phyloP scores from a whole-genome alignment of 176 grass and related monocot species.

The Rhipidocladum racemiflorum region DNA sequence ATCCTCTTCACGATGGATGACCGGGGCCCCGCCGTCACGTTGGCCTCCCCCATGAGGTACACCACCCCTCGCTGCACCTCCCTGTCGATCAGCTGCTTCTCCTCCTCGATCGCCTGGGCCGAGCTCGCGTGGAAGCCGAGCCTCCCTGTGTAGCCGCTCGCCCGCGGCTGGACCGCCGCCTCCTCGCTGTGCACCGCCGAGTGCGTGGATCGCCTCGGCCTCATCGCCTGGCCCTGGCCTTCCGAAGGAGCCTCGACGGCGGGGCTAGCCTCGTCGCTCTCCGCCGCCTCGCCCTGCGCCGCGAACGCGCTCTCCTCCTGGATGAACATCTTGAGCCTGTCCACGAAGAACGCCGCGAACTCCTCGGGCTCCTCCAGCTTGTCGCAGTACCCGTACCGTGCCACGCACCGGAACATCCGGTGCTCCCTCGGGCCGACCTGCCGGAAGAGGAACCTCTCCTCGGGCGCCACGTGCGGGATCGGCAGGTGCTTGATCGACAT shows the following conservation, averaged over 20 bases:
- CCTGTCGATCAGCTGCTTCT: constrained; percentile 44
- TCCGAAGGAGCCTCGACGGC: neutral
- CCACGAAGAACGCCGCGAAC: constrained; percentile 57
- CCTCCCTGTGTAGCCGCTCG: constrained; percentile 26
- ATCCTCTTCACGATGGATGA: constrained; percentile 48
- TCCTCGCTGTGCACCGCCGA: constrained; percentile 40
- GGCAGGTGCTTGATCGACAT: constrained; percentile 80
- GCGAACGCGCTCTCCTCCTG: constrained; percentile 33
- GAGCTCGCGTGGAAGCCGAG: neutral
- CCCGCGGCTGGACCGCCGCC: constrained; percentile 18
- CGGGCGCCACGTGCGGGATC: constrained; percentile 36
- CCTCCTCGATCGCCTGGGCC: constrained; percentile 25
- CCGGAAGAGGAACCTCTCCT: constrained; percentile 61
- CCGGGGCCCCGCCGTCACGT: constrained; percentile 31
- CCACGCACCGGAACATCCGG: constrained; percentile 69
- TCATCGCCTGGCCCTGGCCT: neutral
- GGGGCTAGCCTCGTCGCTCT: neutral
- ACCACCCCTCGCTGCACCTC: constrained; percentile 61
- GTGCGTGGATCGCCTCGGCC: neutral
- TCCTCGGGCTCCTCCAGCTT: constrained; percentile 41
- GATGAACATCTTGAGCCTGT: constrained; percentile 63
- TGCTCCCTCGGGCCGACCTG: constrained; percentile 44
- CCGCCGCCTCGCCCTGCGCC: neutral
- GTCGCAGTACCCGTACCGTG: constrained; percentile 62
- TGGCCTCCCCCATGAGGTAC: constrained; percentile 56